Base-by-base conservation (phyloP, 805 yeast species). In the Hanseniaspora hatyaiensis region DNA sequence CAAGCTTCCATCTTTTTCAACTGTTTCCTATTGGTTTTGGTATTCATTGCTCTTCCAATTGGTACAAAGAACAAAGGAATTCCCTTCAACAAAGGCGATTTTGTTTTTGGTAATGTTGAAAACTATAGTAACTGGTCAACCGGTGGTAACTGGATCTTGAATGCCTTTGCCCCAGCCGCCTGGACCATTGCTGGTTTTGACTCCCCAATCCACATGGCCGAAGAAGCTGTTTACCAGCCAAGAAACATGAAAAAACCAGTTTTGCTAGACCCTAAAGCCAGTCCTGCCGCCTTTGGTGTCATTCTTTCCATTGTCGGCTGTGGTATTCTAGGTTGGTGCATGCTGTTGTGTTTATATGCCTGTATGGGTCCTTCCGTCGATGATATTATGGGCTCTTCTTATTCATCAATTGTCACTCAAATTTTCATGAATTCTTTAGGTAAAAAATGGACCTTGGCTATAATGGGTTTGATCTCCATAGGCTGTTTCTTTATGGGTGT, bases 181-280 rank as follows among this genome's bases (percentile, higher is more conserved):
- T 80, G 87, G 87, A 78, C 84, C 24, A 77, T 80, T 61, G 82
- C 82, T 34, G 78, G 82, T 1, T 78, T 78, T 58, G 86, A 80
- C 59, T 73, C 82, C 4, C 75, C 80, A 55, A 77, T 80, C 40
- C 85, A 80, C 62, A 75, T 78, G 77, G 68, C 80, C 12, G 87
- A 80, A 59, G 86, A 80, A 59, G 80, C 81, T 19, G 67, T 68
- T 48, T 73, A 77, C 55, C 80, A 84, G 12, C 65, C 77, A 2
- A 68, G 54, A 47, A 66, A 47, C 12, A 15, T 31, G 32, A 71
- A 5, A 3, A 47, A 36, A 15, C 46, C 40, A 16, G 40, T 47
- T n/a, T 9, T 47, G 11, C 26, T 47, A 15, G 50, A 47, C 36
- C 50, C 50, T 18, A 23, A 34, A n/a, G 50, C 50, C 11, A 34